Evolutionary conservation across 2,329 filamentous ascomycete species (phyloP).

Genomic region (Aspergillus versicolor): DNA sequence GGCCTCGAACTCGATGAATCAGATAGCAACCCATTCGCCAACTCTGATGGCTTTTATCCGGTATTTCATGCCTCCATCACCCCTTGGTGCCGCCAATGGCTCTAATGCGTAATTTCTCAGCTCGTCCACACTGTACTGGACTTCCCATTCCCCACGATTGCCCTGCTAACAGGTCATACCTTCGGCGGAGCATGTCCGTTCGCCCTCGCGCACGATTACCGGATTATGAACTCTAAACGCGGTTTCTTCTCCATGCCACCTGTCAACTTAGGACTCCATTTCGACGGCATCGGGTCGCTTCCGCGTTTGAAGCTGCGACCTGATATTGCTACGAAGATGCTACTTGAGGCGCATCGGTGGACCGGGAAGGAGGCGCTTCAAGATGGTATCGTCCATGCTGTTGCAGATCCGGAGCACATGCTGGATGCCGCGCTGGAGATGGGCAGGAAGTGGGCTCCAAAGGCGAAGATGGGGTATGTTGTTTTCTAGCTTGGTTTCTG

Average conservation of each 20-base stretch:
- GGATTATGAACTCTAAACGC: slow-evolving; percentile 48
- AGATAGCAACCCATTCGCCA: slow-evolving; percentile 54
- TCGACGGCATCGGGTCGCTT: slow-evolving; percentile 55
- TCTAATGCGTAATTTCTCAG: slow-evolving; percentile 12
- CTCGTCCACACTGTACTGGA: slow-evolving; percentile 51
- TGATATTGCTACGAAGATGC: slow-evolving; percentile 55
- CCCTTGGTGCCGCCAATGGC: too few species aligned
- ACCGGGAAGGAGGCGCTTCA: slow-evolving; percentile 52
- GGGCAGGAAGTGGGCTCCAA: slow-evolving; percentile 44
- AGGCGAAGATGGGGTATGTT: slow-evolving; percentile 31
- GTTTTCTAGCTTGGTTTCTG: not conserved
- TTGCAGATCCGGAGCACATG: slow-evolving; percentile 52
- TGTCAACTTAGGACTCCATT: slow-evolving; percentile 56
- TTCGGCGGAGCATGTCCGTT: slow-evolving; percentile 52
- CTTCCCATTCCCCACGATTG: slow-evolving; percentile 50
- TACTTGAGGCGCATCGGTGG: slow-evolving; percentile 56
- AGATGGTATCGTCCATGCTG: slow-evolving; percentile 55
- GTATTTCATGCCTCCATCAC: slow-evolving; percentile 34
- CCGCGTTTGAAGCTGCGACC: slow-evolving; percentile 53
- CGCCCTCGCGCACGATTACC: slow-evolving; percentile 49
- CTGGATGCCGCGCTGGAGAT: slow-evolving; percentile 45
- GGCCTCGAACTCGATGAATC: slow-evolving; percentile 50
- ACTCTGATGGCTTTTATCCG: slow-evolving; percentile 59
- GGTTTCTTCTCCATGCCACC: slow-evolving; percentile 54
- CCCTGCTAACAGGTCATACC: slow-evolving; percentile 50